phyloP scores from a whole-genome alignment of 108 stramenopile species.

The Fragilariopsis cylindrus region DNA sequence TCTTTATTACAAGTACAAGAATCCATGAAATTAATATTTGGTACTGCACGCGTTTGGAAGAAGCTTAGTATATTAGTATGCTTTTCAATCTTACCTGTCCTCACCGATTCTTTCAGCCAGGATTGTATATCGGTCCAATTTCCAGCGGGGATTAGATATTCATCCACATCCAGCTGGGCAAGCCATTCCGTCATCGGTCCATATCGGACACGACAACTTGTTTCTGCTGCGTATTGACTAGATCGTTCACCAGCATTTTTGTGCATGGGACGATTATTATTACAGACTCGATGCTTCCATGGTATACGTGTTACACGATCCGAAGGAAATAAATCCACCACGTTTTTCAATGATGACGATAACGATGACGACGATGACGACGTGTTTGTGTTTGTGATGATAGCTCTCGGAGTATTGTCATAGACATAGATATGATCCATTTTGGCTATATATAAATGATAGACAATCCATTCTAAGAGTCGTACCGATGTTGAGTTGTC shows the following conservation, averaged over 20 bases:
- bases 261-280: slow-evolving; percentile 56
- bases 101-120: slow-evolving; percentile 12
- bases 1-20: slow-evolving; percentile 12
- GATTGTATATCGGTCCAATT: slow-evolving; percentile 29
- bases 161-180: slow-evolving; percentile 21
- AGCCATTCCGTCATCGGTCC: slow-evolving; percentile 83
- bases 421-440: slow-evolving; percentile 88
- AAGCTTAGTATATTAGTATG: slow-evolving; percentile 54
- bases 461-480: slow-evolving; percentile 72
- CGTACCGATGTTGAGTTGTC: slow-evolving; percentile 72
- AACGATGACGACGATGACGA: too few species aligned
- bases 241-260: slow-evolving; percentile 76
- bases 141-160: slow-evolving; percentile 52
- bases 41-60: slow-evolving; percentile 60
- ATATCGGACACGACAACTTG: slow-evolving; percentile 79
- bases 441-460: slow-evolving; percentile 60
- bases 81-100: slow-evolving; percentile 22
- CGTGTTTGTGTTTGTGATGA: slow-evolving; percentile 50
- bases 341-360: slow-evolving; percentile 49
- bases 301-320: slow-evolving; percentile 76
- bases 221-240: slow-evolving; percentile 87
- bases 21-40: slow-evolving; percentile 48
- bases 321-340: slow-evolving; percentile 67
- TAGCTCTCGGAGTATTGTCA: slow-evolving; percentile 84
- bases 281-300: slow-evolving; percentile 64